Percentiles rank a stretch among this genome's conserved stretches.
phyloP scores from a whole-genome alignment of 768 basidiomycete genomes.

The Psilocybe sp. region DNA sequence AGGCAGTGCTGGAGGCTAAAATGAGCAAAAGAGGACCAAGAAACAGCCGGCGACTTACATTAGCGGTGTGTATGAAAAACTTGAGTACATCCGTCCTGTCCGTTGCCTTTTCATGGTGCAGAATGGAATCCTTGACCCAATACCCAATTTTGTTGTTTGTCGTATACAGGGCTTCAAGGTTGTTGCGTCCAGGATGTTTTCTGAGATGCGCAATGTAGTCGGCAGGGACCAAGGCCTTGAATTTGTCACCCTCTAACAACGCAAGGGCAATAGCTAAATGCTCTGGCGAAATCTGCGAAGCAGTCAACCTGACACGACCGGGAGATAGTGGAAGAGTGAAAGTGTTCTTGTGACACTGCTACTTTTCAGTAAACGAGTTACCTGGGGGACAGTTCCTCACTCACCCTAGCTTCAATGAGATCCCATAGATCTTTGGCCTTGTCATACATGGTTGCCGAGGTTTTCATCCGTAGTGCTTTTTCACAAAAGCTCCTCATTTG shows the following conservation, averaged over 20 bases:
- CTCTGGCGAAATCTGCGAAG: constrained; percentile 31
- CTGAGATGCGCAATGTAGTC: constrained; percentile 42
- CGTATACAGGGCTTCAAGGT: constrained; percentile 29
- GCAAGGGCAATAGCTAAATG: constrained; percentile 44
- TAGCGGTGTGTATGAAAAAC: constrained; percentile 41
- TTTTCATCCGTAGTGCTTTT: constrained; percentile 23
- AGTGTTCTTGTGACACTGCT: background rate
- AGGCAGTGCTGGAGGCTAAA: constrained; percentile 36
- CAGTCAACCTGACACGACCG: constrained; percentile 23
- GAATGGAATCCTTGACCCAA: constrained; percentile 39
- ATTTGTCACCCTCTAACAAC: constrained; percentile 41
- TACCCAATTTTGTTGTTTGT: constrained; percentile 37
- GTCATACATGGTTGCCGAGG: constrained; percentile 29
- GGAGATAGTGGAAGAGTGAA: constrained; percentile 13
- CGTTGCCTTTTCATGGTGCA: constrained; percentile 35
- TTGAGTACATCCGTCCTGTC: constrained; percentile 36
- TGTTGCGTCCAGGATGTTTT: constrained; percentile 25
- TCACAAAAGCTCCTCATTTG: constrained; percentile 36
- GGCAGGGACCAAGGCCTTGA: constrained; percentile 32
- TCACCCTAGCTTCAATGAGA: constrained; percentile 27
- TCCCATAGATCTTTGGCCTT: constrained; percentile 28
- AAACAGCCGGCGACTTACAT: constrained; percentile 21
- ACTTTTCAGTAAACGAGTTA: no score
- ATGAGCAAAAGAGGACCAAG: background rate
- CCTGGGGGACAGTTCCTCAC: background rate